Base-by-base conservation (phyloP, 495 filamentous ascomycete species). In the Tuber borchii region DNA sequence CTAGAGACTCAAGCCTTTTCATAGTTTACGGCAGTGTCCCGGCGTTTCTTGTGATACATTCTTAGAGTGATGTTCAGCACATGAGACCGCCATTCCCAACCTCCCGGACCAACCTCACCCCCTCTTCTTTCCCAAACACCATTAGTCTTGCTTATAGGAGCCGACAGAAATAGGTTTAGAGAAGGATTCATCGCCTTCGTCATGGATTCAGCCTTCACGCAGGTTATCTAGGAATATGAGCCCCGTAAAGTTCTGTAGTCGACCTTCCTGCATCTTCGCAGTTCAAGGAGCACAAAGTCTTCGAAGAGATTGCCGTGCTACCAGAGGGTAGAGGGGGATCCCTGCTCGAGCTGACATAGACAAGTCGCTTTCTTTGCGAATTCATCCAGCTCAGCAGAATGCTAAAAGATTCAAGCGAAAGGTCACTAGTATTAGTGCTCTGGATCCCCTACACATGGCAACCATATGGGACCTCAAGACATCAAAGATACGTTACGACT, bases 351-450 rank as follows among this genome's bases (percentile, higher is more conserved):
- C 83, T 16, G 79, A 82, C 20, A 84, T 86, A 0, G 73, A 83
- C 1, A 85, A 84, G 44, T 65, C 79, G 17, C 81, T 90, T 56
- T 85, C 84, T 19, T 86, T 91, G 44, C 87, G 85, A n/a, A 85
- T 90, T 72, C 87, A 88, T 12, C 80, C 90, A 7, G 79, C 84
- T 40, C 87, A 89, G 76, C 84, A 87, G 42, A 88, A 88, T 48
- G 83, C 85, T 37, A 85, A 79, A 12, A 82, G 86, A 19, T 89
- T 93, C 56, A 90, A 93, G 81, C 84, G 89, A 74, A 86, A 84
- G 31, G 86, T 92, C 37, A 84, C 90, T 45, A 87, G 90, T 14
- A 85, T 93, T 44, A 90, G 90, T 26, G 89, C 88, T 5, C 91
- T 91, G 5, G 85, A 85, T 6, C 87, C 76, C 83, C 85, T 4